Evolutionary conservation across 441 rosid species (phyloP), one percentile per base, ranked within the genome.

Genomic region (Pelargonium fulgidum): DNA sequence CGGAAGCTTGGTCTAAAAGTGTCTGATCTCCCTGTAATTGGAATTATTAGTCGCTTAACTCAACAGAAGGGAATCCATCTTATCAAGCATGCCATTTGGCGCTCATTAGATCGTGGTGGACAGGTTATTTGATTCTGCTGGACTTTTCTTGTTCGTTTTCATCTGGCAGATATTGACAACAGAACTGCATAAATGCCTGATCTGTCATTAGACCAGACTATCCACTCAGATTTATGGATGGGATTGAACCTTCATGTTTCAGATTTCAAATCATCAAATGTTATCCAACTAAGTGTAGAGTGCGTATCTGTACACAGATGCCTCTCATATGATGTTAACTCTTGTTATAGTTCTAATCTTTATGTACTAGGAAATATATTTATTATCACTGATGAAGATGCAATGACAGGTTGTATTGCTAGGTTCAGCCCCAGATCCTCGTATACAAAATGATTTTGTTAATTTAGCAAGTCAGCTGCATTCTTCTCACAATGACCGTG

Each of bases 391-490:
- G 24, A 59, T 69, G 61, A 17, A 73, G 66, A 73, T 68, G 33
- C 80, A 74, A 75, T 70, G 58, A 29, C 86, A 91, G 97, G 96
- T 92, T 80, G 89, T 92, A 13, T 75, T 94, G 86, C 84, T 94
- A 71, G 99, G 99, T 70, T 92, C 98, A 71, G 99, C 98, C 71
- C 99, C 99, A 2, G 99, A 91, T 85, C 99, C 92, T 75, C 87
- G 94, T 61, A 87, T 94, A 65, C 99, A 94, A 73, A 89, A 86
- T 74, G 99, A 94, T 80, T 94, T 94, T 33, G 96, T 87, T 65
- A 79, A 82, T 80, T 84, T 94, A 72, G 89, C 97, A 72, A 85
- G 88, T 68, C 91, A 84, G 56, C 79, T 94, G 77, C 93, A 86
- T 81, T 85, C 92, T 72, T 56, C 83, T 75, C 89, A 91, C 59